A percentile compares a stretch with the other conserved stretches of the same genome.
phyloP scores from a whole-genome alignment of 2,329 filamentous ascomycete genomes.

The Colletotrichum spaethianum region DNA sequence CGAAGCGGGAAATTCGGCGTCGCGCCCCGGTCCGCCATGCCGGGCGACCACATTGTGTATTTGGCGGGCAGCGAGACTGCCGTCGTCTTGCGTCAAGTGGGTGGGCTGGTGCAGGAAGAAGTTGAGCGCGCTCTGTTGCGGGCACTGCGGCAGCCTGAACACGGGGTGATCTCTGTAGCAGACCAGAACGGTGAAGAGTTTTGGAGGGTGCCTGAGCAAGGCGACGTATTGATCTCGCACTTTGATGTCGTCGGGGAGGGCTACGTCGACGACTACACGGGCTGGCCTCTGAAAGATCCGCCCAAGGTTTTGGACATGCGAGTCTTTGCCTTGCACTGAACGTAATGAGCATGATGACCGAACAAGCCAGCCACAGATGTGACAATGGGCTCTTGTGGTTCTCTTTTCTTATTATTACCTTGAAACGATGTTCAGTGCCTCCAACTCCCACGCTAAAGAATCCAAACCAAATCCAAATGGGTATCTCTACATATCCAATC shows the following conservation, averaged over 20 bases:
- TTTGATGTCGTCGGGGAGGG: constrained; percentile 20
- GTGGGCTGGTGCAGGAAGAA: too few species aligned
- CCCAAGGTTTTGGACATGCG: not conserved
- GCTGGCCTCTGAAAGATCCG: constrained; percentile 3
- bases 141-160: not conserved
- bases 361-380: too few species aligned
- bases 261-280: constrained; percentile 4
- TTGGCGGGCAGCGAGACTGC: not conserved
- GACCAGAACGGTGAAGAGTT: not conserved
- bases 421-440: not conserved
- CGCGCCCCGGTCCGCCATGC: not conserved
- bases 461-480: not conserved
- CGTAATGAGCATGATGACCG: not conserved
- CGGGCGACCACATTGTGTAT: constrained; percentile 5
- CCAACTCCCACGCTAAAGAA: not conserved
- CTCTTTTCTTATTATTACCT: not conserved
- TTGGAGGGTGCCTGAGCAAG: not conserved
- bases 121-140: not conserved
- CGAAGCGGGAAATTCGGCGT: not conserved
- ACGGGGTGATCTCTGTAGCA: not conserved
- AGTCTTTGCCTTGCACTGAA: constrained; percentile 26
- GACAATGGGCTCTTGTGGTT: too few species aligned
- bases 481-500: not conserved
- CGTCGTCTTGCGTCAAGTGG: not conserved
- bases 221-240: not conserved